Evolutionary conservation across 2,329 filamentous ascomycete genomes (phyloP).

Genomic region (Nigrospora oryzae): DNA sequence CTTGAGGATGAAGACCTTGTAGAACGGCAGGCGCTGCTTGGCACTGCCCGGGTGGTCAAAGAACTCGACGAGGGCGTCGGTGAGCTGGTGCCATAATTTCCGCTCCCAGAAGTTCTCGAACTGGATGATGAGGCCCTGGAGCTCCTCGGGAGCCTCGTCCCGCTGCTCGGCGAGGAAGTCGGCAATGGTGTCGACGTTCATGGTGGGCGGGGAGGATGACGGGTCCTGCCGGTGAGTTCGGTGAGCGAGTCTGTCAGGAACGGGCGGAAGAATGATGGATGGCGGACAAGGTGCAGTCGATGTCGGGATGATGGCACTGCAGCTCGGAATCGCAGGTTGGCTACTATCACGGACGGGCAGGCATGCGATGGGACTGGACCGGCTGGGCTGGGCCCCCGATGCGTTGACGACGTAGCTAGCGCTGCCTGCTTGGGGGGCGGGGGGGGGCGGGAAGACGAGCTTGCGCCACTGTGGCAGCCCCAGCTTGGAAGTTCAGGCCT

Average conservation of each 20-base stretch:
- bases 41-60: slow-evolving; percentile 78
- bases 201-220: slow-evolving; percentile 25
- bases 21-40: slow-evolving; percentile 78
- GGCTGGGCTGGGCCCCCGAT: no score
- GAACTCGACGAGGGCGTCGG: slow-evolving; percentile 78
- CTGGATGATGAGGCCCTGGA: slow-evolving; percentile 78
- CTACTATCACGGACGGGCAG: neutral
- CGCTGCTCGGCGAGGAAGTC: slow-evolving; percentile 90
- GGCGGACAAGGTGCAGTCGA: no score
- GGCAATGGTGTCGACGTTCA: slow-evolving; percentile 82
- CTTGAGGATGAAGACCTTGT: slow-evolving; percentile 88
- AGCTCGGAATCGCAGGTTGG: neutral
- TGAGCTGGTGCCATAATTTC: slow-evolving; percentile 98
- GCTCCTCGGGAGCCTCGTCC: slow-evolving; percentile 76
- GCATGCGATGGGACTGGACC: neutral
- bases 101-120: slow-evolving; percentile 98
- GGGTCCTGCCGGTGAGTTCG: slow-evolving; percentile 7
- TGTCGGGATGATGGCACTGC: neutral
- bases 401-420: no score
- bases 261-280: no score
- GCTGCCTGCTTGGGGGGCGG: no score
- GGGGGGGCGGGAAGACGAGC: no score
- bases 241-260: no score
- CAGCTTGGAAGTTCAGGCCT: no score
- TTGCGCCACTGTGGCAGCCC: no score